Percentiles rank a stretch among this genome's conserved stretches.
Evolutionary conservation across 768 basidiomycete genomes (phyloP).

Genomic region (Mycena crocata): DNA sequence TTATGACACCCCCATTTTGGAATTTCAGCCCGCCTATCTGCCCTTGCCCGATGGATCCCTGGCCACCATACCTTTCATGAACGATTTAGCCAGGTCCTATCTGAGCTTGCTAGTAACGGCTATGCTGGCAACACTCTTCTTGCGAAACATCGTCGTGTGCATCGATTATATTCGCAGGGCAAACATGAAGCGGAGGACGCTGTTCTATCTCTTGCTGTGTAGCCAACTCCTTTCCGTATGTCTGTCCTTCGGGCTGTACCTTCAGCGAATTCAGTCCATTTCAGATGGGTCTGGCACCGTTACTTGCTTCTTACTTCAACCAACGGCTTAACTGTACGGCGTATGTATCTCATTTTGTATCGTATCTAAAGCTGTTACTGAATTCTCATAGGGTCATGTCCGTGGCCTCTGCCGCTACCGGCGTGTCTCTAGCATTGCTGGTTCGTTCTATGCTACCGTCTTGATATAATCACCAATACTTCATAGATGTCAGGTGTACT

Average conservation of each 20-base stretch:
- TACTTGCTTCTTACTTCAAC: constrained; percentile 61
- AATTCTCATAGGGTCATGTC: constrained; percentile 47
- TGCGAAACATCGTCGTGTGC: constrained; percentile 63
- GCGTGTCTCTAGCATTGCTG: constrained; percentile 53
- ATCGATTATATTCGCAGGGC: constrained; percentile 63
- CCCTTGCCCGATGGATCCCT: constrained; percentile 71
- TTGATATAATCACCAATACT: constrained; percentile 3
- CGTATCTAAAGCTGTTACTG: background rate
- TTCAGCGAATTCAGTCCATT: background rate
- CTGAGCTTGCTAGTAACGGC: constrained; percentile 61
- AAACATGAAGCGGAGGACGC: constrained; percentile 66
- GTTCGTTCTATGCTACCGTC: constrained; percentile 37
- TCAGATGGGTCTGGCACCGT: constrained; percentile 28
- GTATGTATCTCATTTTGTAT: constrained; percentile 49
- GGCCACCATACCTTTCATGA: constrained; percentile 56
- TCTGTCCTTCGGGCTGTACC: background rate
- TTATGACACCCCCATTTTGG: constrained; percentile 54
- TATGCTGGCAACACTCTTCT: constrained; percentile 61
- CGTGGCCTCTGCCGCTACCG: constrained; percentile 49
- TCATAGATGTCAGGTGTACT: constrained; percentile 69
- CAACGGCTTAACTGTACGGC: constrained; percentile 54
- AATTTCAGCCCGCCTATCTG: constrained; percentile 61
- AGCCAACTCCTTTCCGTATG: constrained; percentile 64
- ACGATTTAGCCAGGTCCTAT: constrained; percentile 54
- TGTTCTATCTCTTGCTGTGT: constrained; percentile 67